phyloP scores from a whole-genome alignment of 495 filamentous ascomycete species.

The Aspergillus heteromorphus region DNA sequence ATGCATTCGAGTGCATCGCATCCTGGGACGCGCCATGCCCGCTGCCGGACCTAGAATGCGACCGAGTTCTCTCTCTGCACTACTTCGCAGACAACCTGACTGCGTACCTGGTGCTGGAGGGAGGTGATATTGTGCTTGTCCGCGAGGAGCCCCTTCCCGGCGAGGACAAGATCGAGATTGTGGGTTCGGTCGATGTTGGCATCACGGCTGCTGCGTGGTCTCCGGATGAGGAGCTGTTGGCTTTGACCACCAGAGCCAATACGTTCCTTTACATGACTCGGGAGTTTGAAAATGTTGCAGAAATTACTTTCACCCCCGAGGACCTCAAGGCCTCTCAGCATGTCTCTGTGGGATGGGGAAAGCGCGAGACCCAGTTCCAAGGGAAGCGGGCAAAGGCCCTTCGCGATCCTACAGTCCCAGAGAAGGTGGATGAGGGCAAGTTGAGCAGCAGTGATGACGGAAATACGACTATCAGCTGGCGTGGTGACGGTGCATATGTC shows the following conservation, averaged over 20 bases:
- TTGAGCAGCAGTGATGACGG: slow-evolving; percentile 67
- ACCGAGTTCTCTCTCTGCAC: slow-evolving; percentile 70
- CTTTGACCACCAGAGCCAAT: slow-evolving; percentile 69
- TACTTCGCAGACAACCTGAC: slow-evolving; percentile 75
- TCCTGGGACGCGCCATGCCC: slow-evolving; percentile 83
- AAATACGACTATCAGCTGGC: slow-evolving; percentile 74
- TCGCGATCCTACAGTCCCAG: slow-evolving; percentile 88
- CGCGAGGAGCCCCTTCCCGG: slow-evolving; percentile 65
- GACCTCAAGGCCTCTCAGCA: slow-evolving; percentile 88
- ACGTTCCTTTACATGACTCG: slow-evolving; percentile 91
- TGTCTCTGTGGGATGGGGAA: slow-evolving; percentile 98
- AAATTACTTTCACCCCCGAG: slow-evolving; percentile 61
- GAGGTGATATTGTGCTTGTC: slow-evolving; percentile 84
- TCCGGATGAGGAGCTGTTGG: slow-evolving; percentile 86
- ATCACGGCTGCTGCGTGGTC: slow-evolving; percentile 91
- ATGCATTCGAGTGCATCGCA: slow-evolving; percentile 53
- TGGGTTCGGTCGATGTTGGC: slow-evolving; percentile 87
- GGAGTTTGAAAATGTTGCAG: slow-evolving; percentile 75
- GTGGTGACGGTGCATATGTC: slow-evolving; percentile 88
- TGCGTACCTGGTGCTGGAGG: slow-evolving; percentile 76
- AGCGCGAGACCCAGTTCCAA: slow-evolving; percentile 96
- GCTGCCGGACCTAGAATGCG: slow-evolving; percentile 60
- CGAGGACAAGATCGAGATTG: slow-evolving; percentile 81
- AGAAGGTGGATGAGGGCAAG: slow-evolving; percentile 80
- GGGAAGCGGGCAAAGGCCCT: slow-evolving; percentile 87